phyloP scores from a whole-genome alignment of 1,139 yeast genomes.

The Kodamaea sp. region DNA sequence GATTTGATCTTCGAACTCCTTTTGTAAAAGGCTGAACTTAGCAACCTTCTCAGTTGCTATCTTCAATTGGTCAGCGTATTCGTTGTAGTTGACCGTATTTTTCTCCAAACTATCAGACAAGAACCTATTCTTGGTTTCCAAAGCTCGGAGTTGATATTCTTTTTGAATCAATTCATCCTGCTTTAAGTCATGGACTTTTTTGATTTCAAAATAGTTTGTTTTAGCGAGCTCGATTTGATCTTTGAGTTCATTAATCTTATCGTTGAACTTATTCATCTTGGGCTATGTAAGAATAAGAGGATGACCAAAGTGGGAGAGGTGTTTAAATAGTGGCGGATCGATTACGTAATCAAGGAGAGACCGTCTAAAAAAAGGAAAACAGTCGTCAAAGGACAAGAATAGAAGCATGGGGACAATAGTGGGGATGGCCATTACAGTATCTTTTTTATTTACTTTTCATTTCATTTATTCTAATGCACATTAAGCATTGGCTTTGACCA shows the following conservation, averaged over 20 bases:
- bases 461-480: background rate
- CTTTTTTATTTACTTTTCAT: background rate
- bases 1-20: slow-evolving; percentile 9
- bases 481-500: slow-evolving; percentile 17
- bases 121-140: slow-evolving; percentile 14
- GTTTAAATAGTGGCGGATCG: background rate
- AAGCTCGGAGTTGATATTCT: slow-evolving; percentile 14
- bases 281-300: background rate
- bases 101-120: slow-evolving; percentile 9
- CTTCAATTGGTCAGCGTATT: slow-evolving; percentile 8
- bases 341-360: slow-evolving; percentile 1
- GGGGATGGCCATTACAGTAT: background rate
- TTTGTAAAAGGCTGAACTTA: slow-evolving; percentile 2
- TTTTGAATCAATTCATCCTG: slow-evolving; percentile 15
- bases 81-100: slow-evolving; percentile 6
- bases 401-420: background rate
- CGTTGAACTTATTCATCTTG: slow-evolving; percentile 14
- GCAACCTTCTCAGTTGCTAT: slow-evolving; percentile 9
- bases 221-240: slow-evolving; percentile 13
- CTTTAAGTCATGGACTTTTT: slow-evolving; percentile 8
- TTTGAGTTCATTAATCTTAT: slow-evolving; percentile 14
- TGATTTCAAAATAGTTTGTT: slow-evolving; percentile 14
- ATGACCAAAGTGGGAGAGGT: background rate
- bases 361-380: background rate
- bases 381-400: background rate